phyloP scores from a whole-genome alignment of 225 moss, liverwort and hornwort species.

The Sphagnum contortum region DNA sequence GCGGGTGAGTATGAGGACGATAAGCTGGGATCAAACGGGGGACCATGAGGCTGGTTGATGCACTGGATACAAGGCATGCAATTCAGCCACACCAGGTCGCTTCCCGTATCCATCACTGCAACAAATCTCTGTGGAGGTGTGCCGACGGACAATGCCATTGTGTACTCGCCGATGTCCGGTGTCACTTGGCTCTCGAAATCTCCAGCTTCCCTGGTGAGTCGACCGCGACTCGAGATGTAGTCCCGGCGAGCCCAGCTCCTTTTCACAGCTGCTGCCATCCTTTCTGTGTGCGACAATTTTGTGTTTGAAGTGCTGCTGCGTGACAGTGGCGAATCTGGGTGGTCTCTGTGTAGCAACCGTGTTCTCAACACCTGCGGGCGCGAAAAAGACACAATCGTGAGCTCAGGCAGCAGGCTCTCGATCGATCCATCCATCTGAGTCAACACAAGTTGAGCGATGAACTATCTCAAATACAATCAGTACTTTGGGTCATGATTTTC shows the following conservation, averaged over 20 bases:
- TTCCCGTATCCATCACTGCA: slow-evolving; percentile 3
- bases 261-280: slow-evolving; percentile 4
- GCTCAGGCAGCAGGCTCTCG: too few relatives aligned
- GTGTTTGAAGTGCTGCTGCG: neutral
- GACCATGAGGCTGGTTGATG: neutral
- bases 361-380: neutral
- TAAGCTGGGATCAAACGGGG: neutral
- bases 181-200: slow-evolving; percentile 3
- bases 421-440: too few relatives aligned
- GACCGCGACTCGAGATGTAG: too few relatives aligned
- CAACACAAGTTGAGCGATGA: too few relatives aligned
- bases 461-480: too few relatives aligned
- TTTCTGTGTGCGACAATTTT: neutral
- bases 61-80: slow-evolving; percentile 3
- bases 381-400: too few relatives aligned
- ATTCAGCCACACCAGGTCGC: slow-evolving; percentile 6
- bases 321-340: slow-evolving; percentile 5
- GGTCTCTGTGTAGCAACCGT: slow-evolving; percentile 9
- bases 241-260: too few relatives aligned
- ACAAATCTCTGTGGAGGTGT: slow-evolving; percentile 5
- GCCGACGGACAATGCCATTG: slow-evolving; percentile 7
- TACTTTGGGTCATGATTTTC: too few relatives aligned
- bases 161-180: slow-evolving; percentile 1
- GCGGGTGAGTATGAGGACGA: slow-evolving; percentile 3
- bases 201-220: too few relatives aligned